Conservation (phyloP, 495 filamentous ascomycete species). For the Pseudevernia furfuracea region DNA sequence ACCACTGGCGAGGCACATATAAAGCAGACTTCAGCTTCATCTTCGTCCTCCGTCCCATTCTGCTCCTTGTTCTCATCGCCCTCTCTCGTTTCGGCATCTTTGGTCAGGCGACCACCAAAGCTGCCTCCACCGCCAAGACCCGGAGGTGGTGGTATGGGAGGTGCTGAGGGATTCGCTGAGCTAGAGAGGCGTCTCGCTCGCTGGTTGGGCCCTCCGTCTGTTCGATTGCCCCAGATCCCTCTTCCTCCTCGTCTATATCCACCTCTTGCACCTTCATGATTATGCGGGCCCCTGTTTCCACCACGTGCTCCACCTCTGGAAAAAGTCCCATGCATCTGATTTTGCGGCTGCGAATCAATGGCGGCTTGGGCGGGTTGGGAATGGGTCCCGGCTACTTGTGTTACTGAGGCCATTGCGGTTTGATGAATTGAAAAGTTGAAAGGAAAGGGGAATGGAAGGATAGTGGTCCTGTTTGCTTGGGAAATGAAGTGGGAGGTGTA, state of each 20-base stretch:
- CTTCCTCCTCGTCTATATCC: slow-evolving; percentile 23
- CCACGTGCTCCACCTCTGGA: slow-evolving; percentile 10
- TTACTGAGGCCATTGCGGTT: slow-evolving; percentile 16
- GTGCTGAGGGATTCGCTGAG: slow-evolving; percentile 17
- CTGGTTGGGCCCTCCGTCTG: slow-evolving; percentile 11
- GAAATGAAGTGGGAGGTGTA: neutral
- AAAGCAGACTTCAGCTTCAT: slow-evolving; percentile 82
- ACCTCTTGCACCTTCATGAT: slow-evolving; percentile 16
- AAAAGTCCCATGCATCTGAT: neutral
- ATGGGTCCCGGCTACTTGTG: slow-evolving; percentile 4
- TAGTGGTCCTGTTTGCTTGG: neutral
- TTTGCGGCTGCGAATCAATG: neutral
- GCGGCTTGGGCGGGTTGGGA: neutral
- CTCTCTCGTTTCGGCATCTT: slow-evolving; percentile 33
- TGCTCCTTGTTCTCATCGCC: slow-evolving; percentile 21
- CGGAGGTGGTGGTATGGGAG: slow-evolving; percentile 27
- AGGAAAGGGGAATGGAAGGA: neutral
- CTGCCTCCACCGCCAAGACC: slow-evolving; percentile 30
- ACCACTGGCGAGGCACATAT: slow-evolving; percentile 86
- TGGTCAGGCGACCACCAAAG: slow-evolving; percentile 37
- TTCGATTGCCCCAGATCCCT: slow-evolving; percentile 10
- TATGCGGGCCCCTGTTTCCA: slow-evolving; percentile 10
- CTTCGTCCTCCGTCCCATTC: slow-evolving; percentile 43
- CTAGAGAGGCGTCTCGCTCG: slow-evolving; percentile 9
- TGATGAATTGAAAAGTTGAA: neutral